phyloP scores from a whole-genome alignment of 2,329 filamentous ascomycete species.

The Sporothrix variecibatus region DNA sequence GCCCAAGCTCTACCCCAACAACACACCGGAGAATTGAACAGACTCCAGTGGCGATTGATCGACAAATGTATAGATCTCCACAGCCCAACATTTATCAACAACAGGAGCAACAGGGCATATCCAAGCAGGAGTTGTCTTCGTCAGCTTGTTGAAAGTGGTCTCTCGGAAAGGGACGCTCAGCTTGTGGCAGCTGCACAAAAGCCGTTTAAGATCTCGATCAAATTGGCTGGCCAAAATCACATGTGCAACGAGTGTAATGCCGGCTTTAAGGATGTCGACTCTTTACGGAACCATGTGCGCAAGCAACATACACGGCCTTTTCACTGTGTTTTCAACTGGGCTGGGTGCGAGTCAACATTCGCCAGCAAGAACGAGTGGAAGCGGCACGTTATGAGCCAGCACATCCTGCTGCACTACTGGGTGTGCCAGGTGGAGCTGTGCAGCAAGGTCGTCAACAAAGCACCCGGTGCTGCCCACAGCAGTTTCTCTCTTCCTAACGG shows the following conservation, averaged over 20 bases:
- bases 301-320: constrained; percentile 64
- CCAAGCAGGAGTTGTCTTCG: constrained; percentile 16
- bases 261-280: constrained; percentile 49
- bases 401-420: constrained; percentile 75
- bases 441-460: constrained; percentile 37
- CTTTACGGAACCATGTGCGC: constrained; percentile 53
- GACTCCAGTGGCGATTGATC: background rate
- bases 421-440: constrained; percentile 70
- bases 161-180: constrained; percentile 21
- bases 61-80: background rate
- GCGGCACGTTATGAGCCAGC: constrained; percentile 79
- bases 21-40: constrained; percentile 9
- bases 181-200: constrained; percentile 29
- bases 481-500: constrained; percentile 51
- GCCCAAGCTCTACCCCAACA: background rate
- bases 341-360: constrained; percentile 74
- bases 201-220: constrained; percentile 32
- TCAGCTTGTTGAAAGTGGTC: background rate
- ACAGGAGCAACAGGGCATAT: background rate
- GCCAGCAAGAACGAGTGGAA: constrained; percentile 95
- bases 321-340: constrained; percentile 75
- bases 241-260: constrained; percentile 43
- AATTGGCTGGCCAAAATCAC: constrained; percentile 28
- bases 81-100: background rate
- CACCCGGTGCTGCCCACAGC: constrained; percentile 19